Percentiles rank a stretch among this genome's conserved stretches.
phyloP scores from a whole-genome alignment of 306 rosid genomes.

The Arachis hypogaea region DNA sequence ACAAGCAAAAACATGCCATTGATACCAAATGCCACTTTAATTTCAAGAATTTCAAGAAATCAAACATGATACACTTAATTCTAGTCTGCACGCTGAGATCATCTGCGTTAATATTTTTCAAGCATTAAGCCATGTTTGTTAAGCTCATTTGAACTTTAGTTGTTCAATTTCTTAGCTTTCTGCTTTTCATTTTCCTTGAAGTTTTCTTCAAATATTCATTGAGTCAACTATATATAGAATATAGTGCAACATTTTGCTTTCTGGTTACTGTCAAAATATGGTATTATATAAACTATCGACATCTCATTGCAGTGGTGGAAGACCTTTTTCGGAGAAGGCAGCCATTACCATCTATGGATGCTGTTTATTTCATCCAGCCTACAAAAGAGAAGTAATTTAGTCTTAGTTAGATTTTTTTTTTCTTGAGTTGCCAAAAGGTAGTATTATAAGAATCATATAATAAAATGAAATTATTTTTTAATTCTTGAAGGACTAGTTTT shows the following conservation, averaged over 20 bases:
- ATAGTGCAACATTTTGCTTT: neutral
- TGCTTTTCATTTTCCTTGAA: constrained; percentile 4
- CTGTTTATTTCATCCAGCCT: constrained; percentile 88
- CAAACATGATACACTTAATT: neutral
- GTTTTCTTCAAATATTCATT: constrained; percentile 19
- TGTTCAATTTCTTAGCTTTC: constrained; percentile 20
- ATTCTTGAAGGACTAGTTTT: constrained; percentile 4
- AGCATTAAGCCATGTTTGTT: constrained; percentile 24
- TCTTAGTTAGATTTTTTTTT: constrained; percentile 29
- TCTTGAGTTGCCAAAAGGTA: neutral
- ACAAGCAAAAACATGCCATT: neutral
- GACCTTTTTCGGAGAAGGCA: constrained; percentile 96
- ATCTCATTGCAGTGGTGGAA: constrained; percentile 84
- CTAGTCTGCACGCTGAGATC: constrained; percentile 8
- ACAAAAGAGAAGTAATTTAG: constrained; percentile 78
- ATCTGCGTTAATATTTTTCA: neutral
- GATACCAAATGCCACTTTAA: constrained; percentile 4
- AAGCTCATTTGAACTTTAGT: neutral
- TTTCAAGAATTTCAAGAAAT: neutral
- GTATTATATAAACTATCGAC: constrained; percentile 9
- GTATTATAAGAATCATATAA: constrained; percentile 1
- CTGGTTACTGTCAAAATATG: constrained; percentile 26
- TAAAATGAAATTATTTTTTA: constrained; percentile 21
- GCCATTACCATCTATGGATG: constrained; percentile 94
- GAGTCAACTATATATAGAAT: neutral